Evolutionary conservation across 2,329 filamentous ascomycete genomes (phyloP), one percentile per base, ranked within the genome.

Genomic region (Colletotrichum tamarilloi): DNA sequence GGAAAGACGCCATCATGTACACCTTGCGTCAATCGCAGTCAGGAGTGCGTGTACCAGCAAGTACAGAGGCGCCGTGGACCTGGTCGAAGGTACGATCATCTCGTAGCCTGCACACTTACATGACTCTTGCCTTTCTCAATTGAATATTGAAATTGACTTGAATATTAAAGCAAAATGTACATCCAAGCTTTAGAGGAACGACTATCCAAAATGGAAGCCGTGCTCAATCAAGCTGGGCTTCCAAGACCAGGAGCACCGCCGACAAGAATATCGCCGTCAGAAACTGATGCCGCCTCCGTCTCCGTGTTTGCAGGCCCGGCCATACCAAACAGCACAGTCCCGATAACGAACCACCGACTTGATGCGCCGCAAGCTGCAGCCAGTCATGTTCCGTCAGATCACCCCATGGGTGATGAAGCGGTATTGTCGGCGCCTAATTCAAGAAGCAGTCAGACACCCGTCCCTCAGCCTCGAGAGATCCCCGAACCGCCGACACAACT

Each of bases 121-220:
- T 28, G 24, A 8, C 5, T 30, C 11, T 56, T 12, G 14, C 7
- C 16, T 4, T 1, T n/a, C 38, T 9, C 11, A 1, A 11, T 46
- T 60, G n/a, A 28, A 56, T 5, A 4, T 38, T 9, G 42, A 8
- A 22, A n/a, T 49, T 49, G 19, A n/a, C 2, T 14, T 49, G 52
- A 14, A 62, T 30, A 24, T 4, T 3, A 1, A n/a, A 75, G 73
- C 35, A 75, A 75, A 65, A 68, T 71, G 62, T 73, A 73, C 53
- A 66, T 75, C 5, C 57, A 71, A 26, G 62, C 63, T 6, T 67
- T 75, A 26, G 73, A 75, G 14, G 71, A 75, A 24, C 58, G 73
- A 9, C 59, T 75, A 7, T 71, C 71, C 11, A 73, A 71, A n/a
- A 75, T 75, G 73, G 73, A 75, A 28, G 67, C 73, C 5, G 63